These are phyloP conservation scores for Helenozyma rhizophorensis DNA, from an alignment of 805 yeast species.

Conservation along the genomic window DNA sequence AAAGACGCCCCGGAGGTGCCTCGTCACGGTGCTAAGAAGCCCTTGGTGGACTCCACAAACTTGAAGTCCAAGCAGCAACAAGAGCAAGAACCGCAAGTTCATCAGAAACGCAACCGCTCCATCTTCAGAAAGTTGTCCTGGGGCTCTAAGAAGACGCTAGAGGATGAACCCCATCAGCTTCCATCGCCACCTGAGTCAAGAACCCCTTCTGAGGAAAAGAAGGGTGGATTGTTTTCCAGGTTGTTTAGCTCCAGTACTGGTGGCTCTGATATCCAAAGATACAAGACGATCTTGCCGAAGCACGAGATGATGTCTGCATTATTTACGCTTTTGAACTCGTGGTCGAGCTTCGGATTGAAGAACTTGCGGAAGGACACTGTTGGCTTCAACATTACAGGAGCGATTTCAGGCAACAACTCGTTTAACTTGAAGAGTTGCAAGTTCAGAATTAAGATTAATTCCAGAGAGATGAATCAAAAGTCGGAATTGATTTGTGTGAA, in stretches of 20 bases:
- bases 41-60: constrained; percentile 29
- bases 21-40: constrained; percentile 16
- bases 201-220: constrained; percentile 15
- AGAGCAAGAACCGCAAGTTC: constrained; percentile 2
- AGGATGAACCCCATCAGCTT: constrained; percentile 17
- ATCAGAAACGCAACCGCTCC: constrained; percentile 31
- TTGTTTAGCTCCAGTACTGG: constrained; percentile 34
- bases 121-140: constrained; percentile 50
- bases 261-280: constrained; percentile 27
- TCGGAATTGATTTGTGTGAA: constrained; percentile 58
- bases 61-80: constrained; percentile 2
- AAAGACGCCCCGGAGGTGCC: neutral
- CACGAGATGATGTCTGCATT: constrained; percentile 63
- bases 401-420: constrained; percentile 56
- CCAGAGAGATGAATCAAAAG: constrained; percentile 37
- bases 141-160: constrained; percentile 41
- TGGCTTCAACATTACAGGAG: constrained; percentile 50
- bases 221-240: constrained; percentile 23
- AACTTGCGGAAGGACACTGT: constrained; percentile 45
- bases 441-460: constrained; percentile 51
- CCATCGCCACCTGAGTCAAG: constrained; percentile 27
- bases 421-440: constrained; percentile 60
- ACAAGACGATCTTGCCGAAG: constrained; percentile 38
- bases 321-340: constrained; percentile 55
- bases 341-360: constrained; percentile 69